A percentile compares a stretch with the other conserved stretches of the same genome.
These are phyloP conservation scores for Candida alai DNA, from an alignment of 805 yeast species.

Conservation along the genomic window DNA sequence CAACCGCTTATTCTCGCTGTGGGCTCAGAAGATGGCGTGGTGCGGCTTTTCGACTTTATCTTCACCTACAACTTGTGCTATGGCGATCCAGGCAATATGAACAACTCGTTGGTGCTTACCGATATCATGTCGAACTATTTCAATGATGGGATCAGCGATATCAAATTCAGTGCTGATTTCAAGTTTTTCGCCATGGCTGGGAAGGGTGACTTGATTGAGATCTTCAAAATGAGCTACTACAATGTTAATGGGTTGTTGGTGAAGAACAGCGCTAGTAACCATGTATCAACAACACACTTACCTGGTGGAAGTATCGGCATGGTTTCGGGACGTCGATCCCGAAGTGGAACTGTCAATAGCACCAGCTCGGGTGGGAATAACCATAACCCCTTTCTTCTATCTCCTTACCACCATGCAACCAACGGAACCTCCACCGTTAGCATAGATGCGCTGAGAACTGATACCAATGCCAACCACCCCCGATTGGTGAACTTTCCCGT, in stretches of 20 bases:
- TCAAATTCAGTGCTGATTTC: slow-evolving; percentile 46
- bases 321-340: slow-evolving; percentile 27
- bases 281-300: slow-evolving; percentile 3
- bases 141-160: slow-evolving; percentile 54
- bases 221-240: slow-evolving; percentile 38
- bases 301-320: background rate
- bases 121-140: slow-evolving; percentile 64
- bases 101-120: slow-evolving; percentile 26
- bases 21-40: slow-evolving; percentile 64
- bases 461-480: slow-evolving; percentile 9
- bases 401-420: background rate
- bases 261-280: slow-evolving; percentile 11
- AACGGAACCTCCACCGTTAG: background rate
- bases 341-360: slow-evolving; percentile 39
- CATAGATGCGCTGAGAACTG: slow-evolving; percentile 15
- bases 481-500: background rate
- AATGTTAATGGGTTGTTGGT: slow-evolving; percentile 33
- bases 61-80: slow-evolving; percentile 25
- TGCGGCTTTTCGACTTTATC: slow-evolving; percentile 52
- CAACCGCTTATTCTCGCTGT: slow-evolving; percentile 43
- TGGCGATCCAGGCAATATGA: slow-evolving; percentile 18
- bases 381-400: slow-evolving; percentile 2
- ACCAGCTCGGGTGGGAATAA: slow-evolving; percentile 11
- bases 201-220: slow-evolving; percentile 51
- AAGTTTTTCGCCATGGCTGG: slow-evolving; percentile 45